Base-by-base conservation (phyloP, 805 yeast genomes). In the Saturnispora gosingensis region DNA sequence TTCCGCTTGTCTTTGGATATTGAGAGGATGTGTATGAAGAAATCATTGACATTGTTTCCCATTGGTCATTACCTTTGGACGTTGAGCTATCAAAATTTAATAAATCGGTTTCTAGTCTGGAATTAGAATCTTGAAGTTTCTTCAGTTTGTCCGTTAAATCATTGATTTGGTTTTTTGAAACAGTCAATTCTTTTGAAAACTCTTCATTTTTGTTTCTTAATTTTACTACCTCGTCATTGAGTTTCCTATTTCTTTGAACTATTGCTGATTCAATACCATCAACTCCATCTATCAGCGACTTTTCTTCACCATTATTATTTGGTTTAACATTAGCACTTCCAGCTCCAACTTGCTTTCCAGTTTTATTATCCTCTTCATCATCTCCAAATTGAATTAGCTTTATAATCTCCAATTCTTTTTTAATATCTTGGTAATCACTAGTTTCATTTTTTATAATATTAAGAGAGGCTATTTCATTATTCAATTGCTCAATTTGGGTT, bases 391-490 rank as follows among this genome's bases (percentile, higher is more conserved):
- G 88, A 38, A 88, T 82, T 56, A 83, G 82, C 62, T 84, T 81
- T 54, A 89, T 64, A 25, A 88, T 77, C 18, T 75, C 77, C 56
- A 90, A 70, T 60, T 90, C 97, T 47, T 79, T 77, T 63, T 88
- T 88, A 46, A 89, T 64, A 55, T 87, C 89, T 49, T 85, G 89
- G 65, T 90, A 89, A 62, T 89, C 96, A 2, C 74, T 68, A 48
- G 81, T 78, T 32, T 70, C 65, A 3, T 69, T 68, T 43, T 84
- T 61, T 51, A 77, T 76, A 25, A 69, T 67, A 59, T 77, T 78
- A 56, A 85, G 68, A 4, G 64, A 62, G 9, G 70, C 71, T 25
- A 78, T 65, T 62, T 85, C 91, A 15, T 66, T 64, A n/a, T 67
- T 64, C 54, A 76, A 70, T 43, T 77, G 76, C 2, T 60, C 58